Base-by-base conservation (phyloP, 345 rosid genomes). In the Salix udensis region DNA sequence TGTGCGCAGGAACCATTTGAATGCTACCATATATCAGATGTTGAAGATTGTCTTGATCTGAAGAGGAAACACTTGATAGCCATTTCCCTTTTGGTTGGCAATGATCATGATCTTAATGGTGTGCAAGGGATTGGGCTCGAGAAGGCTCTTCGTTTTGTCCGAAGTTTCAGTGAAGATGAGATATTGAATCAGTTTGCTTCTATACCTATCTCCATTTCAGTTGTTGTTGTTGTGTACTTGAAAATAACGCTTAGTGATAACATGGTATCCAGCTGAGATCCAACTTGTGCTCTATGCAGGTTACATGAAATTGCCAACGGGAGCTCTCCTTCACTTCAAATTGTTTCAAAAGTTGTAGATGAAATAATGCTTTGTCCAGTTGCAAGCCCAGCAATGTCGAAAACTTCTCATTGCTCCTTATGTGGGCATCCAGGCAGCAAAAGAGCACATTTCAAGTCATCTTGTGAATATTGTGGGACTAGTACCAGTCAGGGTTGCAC, bases 401-500 rank as follows among this genome's bases (percentile, higher is more conserved):
- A 86, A 83, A 61, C 76, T 77, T 83, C 91, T 81, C 99, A 96
- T 81, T 93, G 98, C 73, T 89, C 97, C 66, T 84, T 88, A 68
- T 92, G 99, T 84, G 98, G 99, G 76, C 99, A 96, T 84, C 95
- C 92, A 2, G 94, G 97, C 31, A 89, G 80, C 81, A 92, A 90
- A 82, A 89, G 74, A 81, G 83, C 73, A 37, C 99, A 96, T 83
- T 76, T 83, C 42, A 89, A 85, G 85, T 78, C 85, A 64, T 88
- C 88, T 71, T 96, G 99, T 74, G 84, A 87, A 79, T 78, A 81
- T 72, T 96, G 99, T 74, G 69, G 64, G 37, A 80, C 75, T 46
- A 74, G 58, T 78, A 67, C 74, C 44, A 80, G 74, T 40, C 77
- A 82, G 44, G 91, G 92, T 40, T 96, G 99, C 88, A 44, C 68